These are phyloP conservation scores for Fulvia fulva DNA, from an alignment of 2,329 filamentous ascomycete species.

Conservation along the genomic window DNA sequence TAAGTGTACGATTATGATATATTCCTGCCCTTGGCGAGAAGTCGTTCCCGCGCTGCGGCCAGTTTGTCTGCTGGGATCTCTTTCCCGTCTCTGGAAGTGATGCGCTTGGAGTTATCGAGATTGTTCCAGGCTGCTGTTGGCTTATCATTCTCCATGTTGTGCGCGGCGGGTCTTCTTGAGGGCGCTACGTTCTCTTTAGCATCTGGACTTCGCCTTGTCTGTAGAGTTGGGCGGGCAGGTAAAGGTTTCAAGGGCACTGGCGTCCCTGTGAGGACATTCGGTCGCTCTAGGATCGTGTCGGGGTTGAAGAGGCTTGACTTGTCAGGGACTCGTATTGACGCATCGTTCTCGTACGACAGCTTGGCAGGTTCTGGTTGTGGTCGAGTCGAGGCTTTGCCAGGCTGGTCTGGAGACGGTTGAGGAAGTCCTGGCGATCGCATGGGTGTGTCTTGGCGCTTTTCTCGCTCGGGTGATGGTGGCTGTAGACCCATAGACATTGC, in stretches of 20 bases:
- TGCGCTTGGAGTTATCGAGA: neutral
- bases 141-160: constrained; percentile 19
- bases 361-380: neutral
- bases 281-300: constrained; percentile 5
- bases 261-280: constrained; percentile 7
- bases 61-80: neutral
- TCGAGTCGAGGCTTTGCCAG: neutral
- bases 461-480: constrained; percentile 16
- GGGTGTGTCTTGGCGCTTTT: constrained; percentile 18
- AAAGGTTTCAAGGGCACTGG: constrained; percentile 9
- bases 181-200: constrained; percentile 25
- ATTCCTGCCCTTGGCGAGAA: neutral
- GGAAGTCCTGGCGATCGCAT: constrained; percentile 15
- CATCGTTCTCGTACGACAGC: constrained; percentile 3
- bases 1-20: too few species aligned
- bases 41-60: neutral
- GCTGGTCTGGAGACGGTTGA: constrained; percentile 9
- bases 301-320: constrained; percentile 23
- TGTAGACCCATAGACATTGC: constrained; percentile 20
- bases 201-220: constrained; percentile 2
- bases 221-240: constrained; percentile 1
- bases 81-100: neutral
- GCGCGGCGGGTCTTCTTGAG: constrained; percentile 6
- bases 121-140: constrained; percentile 27
- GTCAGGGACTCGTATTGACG: constrained; percentile 9